Evolutionary conservation across 2,329 filamentous ascomycete species (phyloP).

Genomic region (Gaeumannomyces tritici): DNA sequence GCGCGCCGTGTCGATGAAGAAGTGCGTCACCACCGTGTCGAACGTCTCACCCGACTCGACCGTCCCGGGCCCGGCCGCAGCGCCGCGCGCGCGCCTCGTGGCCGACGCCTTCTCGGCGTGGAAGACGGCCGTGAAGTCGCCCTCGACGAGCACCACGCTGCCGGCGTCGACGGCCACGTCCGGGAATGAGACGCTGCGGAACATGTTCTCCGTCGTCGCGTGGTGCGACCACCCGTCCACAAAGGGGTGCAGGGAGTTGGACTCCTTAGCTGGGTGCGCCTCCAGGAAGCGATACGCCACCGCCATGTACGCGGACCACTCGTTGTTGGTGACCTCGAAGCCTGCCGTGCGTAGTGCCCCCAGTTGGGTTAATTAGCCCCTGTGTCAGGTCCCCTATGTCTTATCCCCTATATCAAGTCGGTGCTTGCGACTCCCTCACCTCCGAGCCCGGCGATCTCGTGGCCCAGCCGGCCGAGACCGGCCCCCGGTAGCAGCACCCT

Average conservation of each 20-base stretch:
- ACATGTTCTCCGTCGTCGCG: slow-evolving; percentile 33
- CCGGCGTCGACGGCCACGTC: slow-evolving; percentile 23
- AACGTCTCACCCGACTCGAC: slow-evolving; percentile 16
- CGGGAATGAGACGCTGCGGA: slow-evolving; percentile 35
- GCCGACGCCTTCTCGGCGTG: slow-evolving; percentile 9
- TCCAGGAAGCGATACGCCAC: slow-evolving; percentile 40
- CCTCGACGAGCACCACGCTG: slow-evolving; percentile 38
- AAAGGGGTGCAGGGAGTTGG: slow-evolving; percentile 36
- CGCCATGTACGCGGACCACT: slow-evolving; percentile 51
- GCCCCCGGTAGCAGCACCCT: slow-evolving; percentile 41
- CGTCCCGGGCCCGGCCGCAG: not conserved
- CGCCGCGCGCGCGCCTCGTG: not conserved
- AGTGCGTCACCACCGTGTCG: slow-evolving; percentile 44
- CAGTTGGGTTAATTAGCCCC: not conserved
- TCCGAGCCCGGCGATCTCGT: slow-evolving; percentile 34
- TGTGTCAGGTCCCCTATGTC: not conserved
- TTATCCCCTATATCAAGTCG: not conserved
- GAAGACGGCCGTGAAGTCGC: slow-evolving; percentile 42
- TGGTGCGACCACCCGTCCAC: slow-evolving; percentile 49
- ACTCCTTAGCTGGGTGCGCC: slow-evolving; percentile 8
- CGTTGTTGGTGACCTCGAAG: slow-evolving; percentile 44
- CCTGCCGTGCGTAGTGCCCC: not conserved
- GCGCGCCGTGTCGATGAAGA: slow-evolving; percentile 52
- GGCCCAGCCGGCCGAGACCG: slow-evolving; percentile 40
- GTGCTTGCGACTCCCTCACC: slow-evolving; percentile 7